Conservation (phyloP, 2,329 filamentous ascomycete species). For the Biscogniauxia marginata region DNA sequence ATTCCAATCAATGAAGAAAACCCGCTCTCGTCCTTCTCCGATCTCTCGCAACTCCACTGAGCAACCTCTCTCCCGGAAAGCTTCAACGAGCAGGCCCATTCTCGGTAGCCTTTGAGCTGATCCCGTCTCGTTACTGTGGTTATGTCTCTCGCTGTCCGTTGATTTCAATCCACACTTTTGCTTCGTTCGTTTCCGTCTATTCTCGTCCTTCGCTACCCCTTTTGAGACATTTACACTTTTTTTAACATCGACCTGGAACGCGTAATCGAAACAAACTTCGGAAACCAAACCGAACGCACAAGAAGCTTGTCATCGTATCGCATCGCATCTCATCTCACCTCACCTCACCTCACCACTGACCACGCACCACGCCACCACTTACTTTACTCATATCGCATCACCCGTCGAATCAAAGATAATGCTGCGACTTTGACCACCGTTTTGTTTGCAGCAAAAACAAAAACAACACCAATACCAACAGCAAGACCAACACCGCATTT, state of each 20-base stretch:
- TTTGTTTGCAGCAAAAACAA: background rate
- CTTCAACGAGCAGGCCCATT: background rate
- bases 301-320: too few species aligned
- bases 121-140: too few species aligned
- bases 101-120: background rate
- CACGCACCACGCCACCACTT: background rate
- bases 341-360: background rate
- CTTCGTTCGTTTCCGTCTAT: conserved; percentile 2
- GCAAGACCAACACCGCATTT: background rate
- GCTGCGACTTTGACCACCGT: conserved; percentile 2
- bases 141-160: conserved; percentile 3
- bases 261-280: conserved; percentile 24
- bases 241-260: conserved; percentile 8
- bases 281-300: too few species aligned
- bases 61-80: background rate
- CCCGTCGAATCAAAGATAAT: conserved; percentile 1
- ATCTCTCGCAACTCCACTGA: background rate
- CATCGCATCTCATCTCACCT: conserved; percentile 6
- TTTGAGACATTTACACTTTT: conserved; percentile 1
- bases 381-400: too few species aligned
- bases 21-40: background rate
- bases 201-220: conserved; percentile 15
- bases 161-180: background rate
- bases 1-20: too few species aligned
- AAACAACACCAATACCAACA: background rate